Base-by-base conservation (phyloP, 306 rosid species). In the Glycine latifolia region DNA sequence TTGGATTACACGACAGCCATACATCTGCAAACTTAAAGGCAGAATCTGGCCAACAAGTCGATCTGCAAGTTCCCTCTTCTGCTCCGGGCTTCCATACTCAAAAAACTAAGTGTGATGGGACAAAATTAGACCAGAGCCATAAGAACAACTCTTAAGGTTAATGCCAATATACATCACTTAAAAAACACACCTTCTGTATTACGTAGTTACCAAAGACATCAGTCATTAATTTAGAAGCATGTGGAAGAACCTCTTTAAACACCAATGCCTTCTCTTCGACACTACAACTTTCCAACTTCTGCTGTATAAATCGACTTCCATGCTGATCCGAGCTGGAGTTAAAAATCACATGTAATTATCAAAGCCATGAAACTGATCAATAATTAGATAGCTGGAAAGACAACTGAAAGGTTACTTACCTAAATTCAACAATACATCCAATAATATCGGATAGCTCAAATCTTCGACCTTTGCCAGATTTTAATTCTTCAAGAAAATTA, bases 401-500 rank as follows among this genome's bases (percentile, higher is more conserved):
- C 31, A 54, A 66, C 13, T 46, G 63, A 54, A 76, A 66, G 49
- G 60, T 15, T 70, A 84, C 87, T 81, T 78, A 56, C 90, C 90
- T 87, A 76, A 87, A 87, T 73, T 87, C 90, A 77, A 87, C 84
- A 78, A 87, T 84, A 74, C 84, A 87, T 37, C 90, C 90, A 67
- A 52, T 85, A 26, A 87, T 84, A 84, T 87, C 90, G 81, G 87
- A 84, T 46, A 87, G 86, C 87, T 87, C 90, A 78, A 87, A 87
- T 81, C 90, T 87, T 31, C 87, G 90, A 47, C 90, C 87, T 74
- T 84, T 87, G 35, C 90, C 87, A 66, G 90, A 87, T 82, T 87
- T 87, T 26, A 87, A 81, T 52, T 87, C 90, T 75, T 87, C 90
- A 47, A 87, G 86, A 81, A 87, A 87, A 81, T 81, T 87, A 52